A percentile compares a stretch with the other conserved stretches of the same genome.
Evolutionary conservation across 129 eudicot species (phyloP).

Genomic region (Escallonia herrerae): DNA sequence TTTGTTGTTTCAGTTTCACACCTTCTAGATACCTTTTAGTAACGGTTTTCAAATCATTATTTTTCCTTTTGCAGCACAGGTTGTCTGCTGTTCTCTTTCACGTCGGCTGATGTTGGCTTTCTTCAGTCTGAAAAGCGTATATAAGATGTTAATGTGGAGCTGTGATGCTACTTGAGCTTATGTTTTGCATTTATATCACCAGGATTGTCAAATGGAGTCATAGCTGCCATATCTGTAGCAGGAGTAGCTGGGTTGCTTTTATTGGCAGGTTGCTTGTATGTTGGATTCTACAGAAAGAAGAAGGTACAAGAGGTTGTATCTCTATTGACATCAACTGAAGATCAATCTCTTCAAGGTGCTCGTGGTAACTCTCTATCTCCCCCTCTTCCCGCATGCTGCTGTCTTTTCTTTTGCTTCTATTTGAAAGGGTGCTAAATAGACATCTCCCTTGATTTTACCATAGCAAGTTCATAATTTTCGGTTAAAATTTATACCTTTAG

Average conservation of each 20-base stretch:
- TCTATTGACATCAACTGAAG: conserved; percentile 36
- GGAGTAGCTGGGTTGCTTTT: conserved; percentile 44
- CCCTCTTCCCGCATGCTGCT: conserved; percentile 5
- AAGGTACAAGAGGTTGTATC: conserved; percentile 19
- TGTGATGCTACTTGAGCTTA: conserved; percentile 12
- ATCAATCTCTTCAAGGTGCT: conserved; percentile 33
- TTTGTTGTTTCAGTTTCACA: neutral
- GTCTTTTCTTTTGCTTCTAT: conserved; percentile 2
- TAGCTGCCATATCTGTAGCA: conserved; percentile 59
- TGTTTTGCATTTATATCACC: conserved; percentile 27
- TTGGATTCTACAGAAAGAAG: conserved; percentile 44
- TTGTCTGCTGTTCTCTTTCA: conserved; percentile 25
- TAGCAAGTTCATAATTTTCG: too few relatives aligned
- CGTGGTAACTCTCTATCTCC: conserved; percentile 23
- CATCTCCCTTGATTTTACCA: too few relatives aligned
- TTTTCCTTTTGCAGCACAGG: conserved; percentile 68
- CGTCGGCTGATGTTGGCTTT: conserved; percentile 19
- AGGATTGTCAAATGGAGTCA: conserved; percentile 70
- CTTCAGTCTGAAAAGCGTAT: conserved; percentile 9
- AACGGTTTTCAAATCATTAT: conserved; percentile 3
- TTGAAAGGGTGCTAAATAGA: neutral
- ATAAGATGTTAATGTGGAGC: conserved; percentile 5
- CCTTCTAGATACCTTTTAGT: conserved; percentile 9
- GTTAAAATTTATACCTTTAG: too few relatives aligned
- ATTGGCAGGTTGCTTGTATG: conserved; percentile 40